Evolutionary conservation across 805 yeast species (phyloP), one percentile per base, ranked within the genome.

Genomic region (Saccharomycopsis sp.): DNA sequence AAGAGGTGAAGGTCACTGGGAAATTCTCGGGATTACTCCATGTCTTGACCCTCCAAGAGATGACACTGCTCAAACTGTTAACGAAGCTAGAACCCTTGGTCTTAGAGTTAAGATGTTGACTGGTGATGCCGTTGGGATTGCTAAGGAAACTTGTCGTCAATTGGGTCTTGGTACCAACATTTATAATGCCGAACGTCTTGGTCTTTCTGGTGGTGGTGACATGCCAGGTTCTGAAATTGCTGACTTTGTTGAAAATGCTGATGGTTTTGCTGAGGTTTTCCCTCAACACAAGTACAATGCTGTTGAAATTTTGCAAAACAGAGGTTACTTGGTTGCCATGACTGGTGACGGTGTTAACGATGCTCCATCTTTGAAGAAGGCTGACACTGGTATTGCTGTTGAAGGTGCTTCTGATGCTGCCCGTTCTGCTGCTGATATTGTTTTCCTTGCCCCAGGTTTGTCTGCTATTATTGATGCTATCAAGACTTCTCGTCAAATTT

Each of bases 281-380:
- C 96, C 96, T 56, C 95, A 86, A 75, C 95, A 86, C 75, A 86
- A 86, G 73, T 85, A 83, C 74, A 84, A 80, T 64, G 95, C 88
- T 60, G 96, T 86, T 67, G 95, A 85, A 72, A 84, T 85, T 64
- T 76, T 86, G 67, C 95, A 86, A 75, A 75, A 80, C 65, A 80
- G 95, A 77, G 95, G 95, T 69, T 85, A 82, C 80, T 76, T 86
- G 70, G 94, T 87, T 70, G 96, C 95, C 68, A 86, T 86, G 96
- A 86, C 96, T 74, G 96, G 96, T 82, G 96, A 86, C 65, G 96
- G 96, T 84, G 95, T 86, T 64, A 86, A 86, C 75, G 96, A 86
- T 71, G 95, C 95, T 59, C 96, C 96, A 60, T 86, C 95, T 52
- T 77, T 86, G 70, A 86, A 86, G 86, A 86, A 86, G 77, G 94